Base-by-base conservation (phyloP, 345 rosid genomes). In the Arabidopsis thaliana region DNA sequence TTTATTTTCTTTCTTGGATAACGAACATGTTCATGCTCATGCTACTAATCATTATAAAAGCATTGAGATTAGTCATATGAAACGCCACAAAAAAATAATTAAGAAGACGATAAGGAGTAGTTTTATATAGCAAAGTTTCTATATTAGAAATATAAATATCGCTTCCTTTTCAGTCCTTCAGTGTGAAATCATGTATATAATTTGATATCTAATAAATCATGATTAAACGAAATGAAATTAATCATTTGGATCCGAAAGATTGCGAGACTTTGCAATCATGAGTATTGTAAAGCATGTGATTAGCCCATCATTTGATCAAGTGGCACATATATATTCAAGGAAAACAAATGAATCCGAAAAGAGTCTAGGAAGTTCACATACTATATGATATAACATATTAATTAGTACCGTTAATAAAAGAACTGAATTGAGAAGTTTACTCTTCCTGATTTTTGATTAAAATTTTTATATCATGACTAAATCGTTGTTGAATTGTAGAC, bases 251-350 rank as follows among this genome's bases (percentile, higher is more conserved):
- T 64, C 67, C 50, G 57, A 65, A 68, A 71, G 75, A 68, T 67
- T 50, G 79, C 62, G 40, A 25, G 68, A 20, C 38, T 71, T 71
- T 71, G 77, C 68, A 78, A 78, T 78, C 68, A 78, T 72, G 72
- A 72, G 69, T 44, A 57, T 65, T 32, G 41, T 63, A 78, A 71
- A 65, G 81, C 81, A 78, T 78, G 81, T 78, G 77, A 78, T 78
- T 78, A 78, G 73, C 50, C 51, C 73, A 78, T 78, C 81, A 78
- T 78, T 59, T 16, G 44, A 78, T 72, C 73, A 78, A 59, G 81
- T 65, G 77, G 53, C 41, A 41, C 52, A 71, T 42, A 42, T 12
- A 42, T 13, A 13, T 42, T 13, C 16, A 5, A 42, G 7, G 48
- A 42, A 13, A 42, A 59, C 30, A 67, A 23, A 24, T 24, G 37